These are phyloP conservation scores for Dipodascus geniculatus DNA, from an alignment of 805 yeast genomes.

Conservation along the genomic window DNA sequence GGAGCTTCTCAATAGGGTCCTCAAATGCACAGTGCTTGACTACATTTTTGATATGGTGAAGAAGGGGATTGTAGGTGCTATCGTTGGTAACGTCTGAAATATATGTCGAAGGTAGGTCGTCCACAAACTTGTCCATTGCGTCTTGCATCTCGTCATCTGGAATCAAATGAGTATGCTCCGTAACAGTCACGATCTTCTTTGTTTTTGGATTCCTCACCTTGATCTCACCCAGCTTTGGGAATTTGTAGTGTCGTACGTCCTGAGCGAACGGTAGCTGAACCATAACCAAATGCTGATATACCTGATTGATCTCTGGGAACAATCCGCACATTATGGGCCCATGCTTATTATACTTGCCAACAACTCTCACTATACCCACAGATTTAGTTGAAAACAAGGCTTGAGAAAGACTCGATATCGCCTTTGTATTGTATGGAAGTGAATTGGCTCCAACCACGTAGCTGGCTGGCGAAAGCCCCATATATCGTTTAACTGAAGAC, in stretches of 20 bases:
- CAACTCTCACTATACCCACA: constrained; percentile 53
- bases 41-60: constrained; percentile 16
- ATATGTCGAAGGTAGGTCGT: constrained; percentile 26
- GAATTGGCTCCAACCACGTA: constrained; percentile 37
- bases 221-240: constrained; percentile 39
- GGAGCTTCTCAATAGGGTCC: constrained; percentile 22
- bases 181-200: constrained; percentile 11
- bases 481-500: constrained; percentile 44
- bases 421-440: constrained; percentile 28
- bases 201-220: constrained; percentile 20
- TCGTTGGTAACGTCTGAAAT: constrained; percentile 16
- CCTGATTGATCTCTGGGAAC: constrained; percentile 34
- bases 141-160: constrained; percentile 31
- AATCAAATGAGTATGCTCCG: constrained; percentile 14
- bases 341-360: constrained; percentile 27
- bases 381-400: constrained; percentile 37
- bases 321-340: constrained; percentile 35
- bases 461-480: constrained; percentile 45
- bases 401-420: constrained; percentile 39
- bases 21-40: constrained; percentile 24
- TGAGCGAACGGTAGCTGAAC: constrained; percentile 60
- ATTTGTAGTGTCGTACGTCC: constrained; percentile 41
- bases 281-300: constrained; percentile 29
- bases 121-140: constrained; percentile 34
- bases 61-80: constrained; percentile 20